Percentiles rank a stretch among this genome's conserved stretches.
Evolutionary conservation across 352 stramenopile genomes (phyloP).

Genomic region (Phytophthora ramorum): DNA sequence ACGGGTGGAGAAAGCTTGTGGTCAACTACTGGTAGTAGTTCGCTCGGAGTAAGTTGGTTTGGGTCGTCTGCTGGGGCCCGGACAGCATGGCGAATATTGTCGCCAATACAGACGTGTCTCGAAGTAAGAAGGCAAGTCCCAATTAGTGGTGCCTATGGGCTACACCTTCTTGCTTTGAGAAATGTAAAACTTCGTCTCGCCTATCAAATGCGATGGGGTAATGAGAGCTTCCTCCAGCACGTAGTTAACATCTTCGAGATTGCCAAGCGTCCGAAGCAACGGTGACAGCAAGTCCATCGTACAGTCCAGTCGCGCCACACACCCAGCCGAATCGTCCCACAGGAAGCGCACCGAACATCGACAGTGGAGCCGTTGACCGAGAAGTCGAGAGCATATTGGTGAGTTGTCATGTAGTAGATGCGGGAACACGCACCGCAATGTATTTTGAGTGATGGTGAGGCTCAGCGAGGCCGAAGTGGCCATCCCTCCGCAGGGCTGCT

Average conservation of each 20-base stretch:
- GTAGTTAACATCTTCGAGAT: conserved; percentile 17
- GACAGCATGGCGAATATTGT: too few relatives aligned
- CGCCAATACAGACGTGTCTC: too few relatives aligned
- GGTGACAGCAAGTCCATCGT: conserved; percentile 26
- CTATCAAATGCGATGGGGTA: conserved; percentile 14
- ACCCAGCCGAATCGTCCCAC: conserved; percentile 15
- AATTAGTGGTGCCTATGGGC: too few relatives aligned
- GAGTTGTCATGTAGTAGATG: conserved; percentile 8
- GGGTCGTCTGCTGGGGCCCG: too few relatives aligned
- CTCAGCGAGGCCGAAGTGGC: conserved; percentile 10
- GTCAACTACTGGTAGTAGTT: too few relatives aligned
- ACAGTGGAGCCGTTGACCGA: conserved; percentile 15
- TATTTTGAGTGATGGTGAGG: conserved; percentile 22
- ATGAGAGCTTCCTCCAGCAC: conserved; percentile 22
- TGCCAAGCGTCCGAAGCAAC: conserved; percentile 17
- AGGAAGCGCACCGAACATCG: conserved; percentile 10
- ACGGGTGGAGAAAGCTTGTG: too few relatives aligned
- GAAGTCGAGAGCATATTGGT: conserved; percentile 2
- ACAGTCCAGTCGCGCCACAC: conserved; percentile 7
- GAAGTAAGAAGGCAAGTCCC: too few relatives aligned
- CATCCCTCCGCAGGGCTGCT: conserved; percentile 7
- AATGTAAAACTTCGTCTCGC: too few relatives aligned
- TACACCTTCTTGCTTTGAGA: too few relatives aligned
- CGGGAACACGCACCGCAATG: conserved; percentile 20
- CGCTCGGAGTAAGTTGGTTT: too few relatives aligned